Evolutionary conservation across 2,329 filamentous ascomycete genomes (phyloP), one percentile per base, ranked within the genome.

Genomic region (Alternaria viburni): DNA sequence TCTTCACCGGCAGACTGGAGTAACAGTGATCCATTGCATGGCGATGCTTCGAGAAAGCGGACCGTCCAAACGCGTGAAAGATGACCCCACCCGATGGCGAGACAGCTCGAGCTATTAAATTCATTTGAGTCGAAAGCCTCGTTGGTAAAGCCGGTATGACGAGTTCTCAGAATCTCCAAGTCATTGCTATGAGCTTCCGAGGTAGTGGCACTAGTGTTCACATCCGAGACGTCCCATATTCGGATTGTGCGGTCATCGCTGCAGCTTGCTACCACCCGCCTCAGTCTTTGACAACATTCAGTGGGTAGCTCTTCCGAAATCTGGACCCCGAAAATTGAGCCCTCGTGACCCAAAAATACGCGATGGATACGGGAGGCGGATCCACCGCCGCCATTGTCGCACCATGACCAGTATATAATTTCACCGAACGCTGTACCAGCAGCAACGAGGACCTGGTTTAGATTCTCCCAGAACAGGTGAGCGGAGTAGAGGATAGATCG

Each of bases 381-480:
- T 7, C 55, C 62, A 11, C 51, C 54, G 32, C 61, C 50, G 28
- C 60, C 26, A 3, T 69, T 66, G n/a, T 85, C 70, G 50, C 82
- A 81, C 70, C 88, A 93, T 68, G 90, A 92, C 96, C 96, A 98
- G 15, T 97, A 87, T 41, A 97, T 85, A 32, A 99, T 91, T 78
- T 98, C 94, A 4, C 96, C 96, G 80, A 98, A 98, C 1, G 95
- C 93, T 0, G 96, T 98, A 1, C 96, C 96, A 4, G 92, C 92
- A 7, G 93, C 93, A 54, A 97, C 87, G 19, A 97, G 85, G 49
- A 97, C 83, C 55, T 84, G 83, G 47, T 84, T 82, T 6, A 79
- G 57, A 7, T 85, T 84, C 8, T 89, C 80, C 86, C 90, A 92
- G 43, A 85, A 81, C 17, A 97, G 79, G 73, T 92, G 88, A 6